A percentile compares a stretch with the other conserved stretches of the same genome.
These are phyloP conservation scores for Bassia scoparia DNA, from an alignment of 148 eudicot species.

Conservation along the genomic window DNA sequence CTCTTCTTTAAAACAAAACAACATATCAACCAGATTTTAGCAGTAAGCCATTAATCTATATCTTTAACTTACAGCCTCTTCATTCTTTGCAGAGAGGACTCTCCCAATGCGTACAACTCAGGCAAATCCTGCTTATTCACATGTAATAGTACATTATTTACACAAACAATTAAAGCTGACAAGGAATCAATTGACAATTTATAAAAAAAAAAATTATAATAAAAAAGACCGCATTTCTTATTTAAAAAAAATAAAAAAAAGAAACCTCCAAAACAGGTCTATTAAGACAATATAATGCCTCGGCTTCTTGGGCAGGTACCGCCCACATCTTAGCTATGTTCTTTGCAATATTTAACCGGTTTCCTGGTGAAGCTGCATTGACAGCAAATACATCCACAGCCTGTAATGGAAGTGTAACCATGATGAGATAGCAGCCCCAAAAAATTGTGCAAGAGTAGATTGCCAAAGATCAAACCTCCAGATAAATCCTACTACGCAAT, in stretches of 20 bases:
- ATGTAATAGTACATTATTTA: slow-evolving; percentile 1
- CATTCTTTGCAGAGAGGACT: slow-evolving; percentile 41
- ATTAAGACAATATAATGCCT: slow-evolving; percentile 47
- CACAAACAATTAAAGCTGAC: not conserved
- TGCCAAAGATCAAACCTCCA: slow-evolving; percentile 51
- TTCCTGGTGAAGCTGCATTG: slow-evolving; percentile 51
- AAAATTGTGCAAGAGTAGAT: not conserved
- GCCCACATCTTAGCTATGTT: slow-evolving; percentile 63
- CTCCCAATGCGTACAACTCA: slow-evolving; percentile 64
- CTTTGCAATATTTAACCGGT: slow-evolving; percentile 45
- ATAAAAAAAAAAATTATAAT: too few species aligned
- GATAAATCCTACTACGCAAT: slow-evolving; percentile 48
- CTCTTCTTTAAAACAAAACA: not conserved
- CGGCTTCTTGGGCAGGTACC: slow-evolving; percentile 39
- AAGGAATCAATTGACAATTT: not conserved
- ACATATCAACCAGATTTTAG: not conserved
- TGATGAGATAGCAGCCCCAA: not conserved
- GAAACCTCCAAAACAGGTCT: slow-evolving; percentile 72
- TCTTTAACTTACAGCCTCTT: slow-evolving; percentile 40
- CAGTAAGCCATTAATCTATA: not conserved
- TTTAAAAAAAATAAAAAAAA: too few species aligned
- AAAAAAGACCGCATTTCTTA: too few species aligned
- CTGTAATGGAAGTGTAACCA: slow-evolving; percentile 35
- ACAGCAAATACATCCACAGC: slow-evolving; percentile 89
- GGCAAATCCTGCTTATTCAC: slow-evolving; percentile 46